Conservation (phyloP, 2,329 filamentous ascomycete genomes). For the Colletotrichum higginsianum region DNA sequence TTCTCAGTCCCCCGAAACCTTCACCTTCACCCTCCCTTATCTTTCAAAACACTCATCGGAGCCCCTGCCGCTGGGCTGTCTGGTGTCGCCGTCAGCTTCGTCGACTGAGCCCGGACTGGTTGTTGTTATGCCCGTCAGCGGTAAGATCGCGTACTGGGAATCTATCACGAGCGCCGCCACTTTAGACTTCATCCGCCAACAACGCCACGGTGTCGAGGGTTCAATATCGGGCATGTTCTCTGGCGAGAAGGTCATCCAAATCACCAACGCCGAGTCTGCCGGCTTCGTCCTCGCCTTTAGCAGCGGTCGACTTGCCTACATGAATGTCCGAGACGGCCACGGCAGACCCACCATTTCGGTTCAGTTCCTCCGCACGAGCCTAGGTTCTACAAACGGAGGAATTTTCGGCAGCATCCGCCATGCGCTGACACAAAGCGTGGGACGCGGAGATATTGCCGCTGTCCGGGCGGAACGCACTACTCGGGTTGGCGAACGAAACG, state of each 20-base stretch:
- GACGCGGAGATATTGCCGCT: slow-evolving; percentile 84
- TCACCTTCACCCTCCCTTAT: slow-evolving; percentile 84
- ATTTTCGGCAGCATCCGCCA: slow-evolving; percentile 87
- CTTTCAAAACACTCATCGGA: slow-evolving; percentile 77
- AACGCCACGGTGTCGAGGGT: slow-evolving; percentile 84
- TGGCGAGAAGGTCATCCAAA: slow-evolving; percentile 82
- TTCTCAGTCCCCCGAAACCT: slow-evolving; percentile 80
- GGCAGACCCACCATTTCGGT: slow-evolving; percentile 86
- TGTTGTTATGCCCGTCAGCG: slow-evolving; percentile 85
- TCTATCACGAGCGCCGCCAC: slow-evolving; percentile 91
- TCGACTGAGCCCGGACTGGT: slow-evolving; percentile 89
- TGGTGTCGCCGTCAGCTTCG: slow-evolving; percentile 84
- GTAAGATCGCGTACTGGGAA: slow-evolving; percentile 95
- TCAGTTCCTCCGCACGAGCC: slow-evolving; percentile 79
- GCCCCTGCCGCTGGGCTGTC: slow-evolving; percentile 83
- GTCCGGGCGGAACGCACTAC: slow-evolving; percentile 81
- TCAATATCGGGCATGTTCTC: slow-evolving; percentile 81
- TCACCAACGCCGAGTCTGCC: slow-evolving; percentile 87
- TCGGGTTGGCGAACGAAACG: slow-evolving; percentile 85
- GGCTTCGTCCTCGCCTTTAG: slow-evolving; percentile 90
- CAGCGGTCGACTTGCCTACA: slow-evolving; percentile 87
- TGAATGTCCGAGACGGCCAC: slow-evolving; percentile 88
- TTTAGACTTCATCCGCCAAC: slow-evolving; percentile 85
- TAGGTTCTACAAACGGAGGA: slow-evolving; percentile 71
- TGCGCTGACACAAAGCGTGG: slow-evolving; percentile 78